Evolutionary conservation across 2,329 filamentous ascomycete genomes (phyloP).

Genomic region (Cryphonectria japonica): DNA sequence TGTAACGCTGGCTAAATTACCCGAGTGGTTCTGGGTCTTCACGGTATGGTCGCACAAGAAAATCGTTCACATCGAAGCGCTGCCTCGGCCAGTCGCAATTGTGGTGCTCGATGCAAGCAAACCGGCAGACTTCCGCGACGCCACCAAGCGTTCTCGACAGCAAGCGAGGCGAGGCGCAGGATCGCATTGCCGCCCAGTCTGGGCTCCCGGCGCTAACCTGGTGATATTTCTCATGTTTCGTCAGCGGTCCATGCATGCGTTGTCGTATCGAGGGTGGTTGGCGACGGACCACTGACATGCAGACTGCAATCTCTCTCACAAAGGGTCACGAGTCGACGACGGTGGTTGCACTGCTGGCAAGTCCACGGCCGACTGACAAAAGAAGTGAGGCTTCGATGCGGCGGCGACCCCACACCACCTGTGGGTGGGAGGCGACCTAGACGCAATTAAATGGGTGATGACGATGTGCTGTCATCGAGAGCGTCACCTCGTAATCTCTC

Average conservation of each 20-base stretch:
- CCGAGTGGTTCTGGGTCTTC: slow-evolving; percentile 9
- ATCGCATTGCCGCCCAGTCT: background rate
- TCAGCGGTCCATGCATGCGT: background rate
- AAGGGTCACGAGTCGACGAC: background rate
- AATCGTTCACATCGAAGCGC: background rate
- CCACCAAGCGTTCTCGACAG: background rate
- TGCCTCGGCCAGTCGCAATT: background rate
- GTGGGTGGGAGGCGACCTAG: slow-evolving; percentile 15
- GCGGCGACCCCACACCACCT: background rate
- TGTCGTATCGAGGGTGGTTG: background rate
- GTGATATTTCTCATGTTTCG: background rate
- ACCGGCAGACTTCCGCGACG: slow-evolving; percentile 5
- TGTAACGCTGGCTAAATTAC: slow-evolving; percentile 5
- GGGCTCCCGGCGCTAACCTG: background rate
- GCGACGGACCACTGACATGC: background rate
- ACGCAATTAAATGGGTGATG: slow-evolving; percentile 22
- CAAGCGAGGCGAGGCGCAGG: background rate
- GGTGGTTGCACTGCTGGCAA: background rate
- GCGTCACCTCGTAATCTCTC: slow-evolving; percentile 19
- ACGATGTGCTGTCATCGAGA: slow-evolving; percentile 21
- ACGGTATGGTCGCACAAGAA: background rate
- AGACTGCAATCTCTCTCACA: background rate
- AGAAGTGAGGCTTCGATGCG: background rate
- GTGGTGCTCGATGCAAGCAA: slow-evolving; percentile 9
- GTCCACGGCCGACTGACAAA: background rate